Conservation (phyloP, 2,329 filamentous ascomycete genomes). For the Alternaria sp. region DNA sequence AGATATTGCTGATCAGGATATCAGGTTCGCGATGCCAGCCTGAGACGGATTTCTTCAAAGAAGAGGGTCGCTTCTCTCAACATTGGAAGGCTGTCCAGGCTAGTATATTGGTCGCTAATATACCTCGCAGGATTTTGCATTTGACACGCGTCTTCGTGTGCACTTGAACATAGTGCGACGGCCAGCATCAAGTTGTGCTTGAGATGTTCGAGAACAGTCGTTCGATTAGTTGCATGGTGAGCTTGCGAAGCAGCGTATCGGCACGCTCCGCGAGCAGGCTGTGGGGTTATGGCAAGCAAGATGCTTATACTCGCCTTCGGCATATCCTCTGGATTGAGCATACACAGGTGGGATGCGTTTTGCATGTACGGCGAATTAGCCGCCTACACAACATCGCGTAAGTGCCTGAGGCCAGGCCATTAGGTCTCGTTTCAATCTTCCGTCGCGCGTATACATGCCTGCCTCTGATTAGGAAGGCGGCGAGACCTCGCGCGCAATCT, state of each 20-base stretch:
- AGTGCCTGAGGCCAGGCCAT: slow-evolving; percentile 2
- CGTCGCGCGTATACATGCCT: neutral
- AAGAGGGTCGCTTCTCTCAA: neutral
- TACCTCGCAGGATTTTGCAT: neutral
- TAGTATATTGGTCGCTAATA: slow-evolving; percentile 1
- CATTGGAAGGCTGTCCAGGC: neutral
- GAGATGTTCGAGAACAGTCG: neutral
- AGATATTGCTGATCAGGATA: neutral
- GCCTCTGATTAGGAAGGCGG: slow-evolving; percentile 10
- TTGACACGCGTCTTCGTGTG: neutral
- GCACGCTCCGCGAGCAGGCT: neutral
- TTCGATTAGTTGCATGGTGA: neutral
- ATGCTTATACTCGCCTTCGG: slow-evolving; percentile 8
- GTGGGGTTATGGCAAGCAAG: slow-evolving; percentile 8
- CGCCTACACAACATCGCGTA: slow-evolving; percentile 2
- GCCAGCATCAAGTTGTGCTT: neutral
- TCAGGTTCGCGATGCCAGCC: neutral
- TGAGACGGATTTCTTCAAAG: neutral
- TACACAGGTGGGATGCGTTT: slow-evolving; percentile 3
- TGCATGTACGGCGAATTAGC: neutral
- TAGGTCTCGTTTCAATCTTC: slow-evolving; percentile 11
- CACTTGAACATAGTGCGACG: neutral
- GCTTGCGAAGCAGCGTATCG: slow-evolving; percentile 1
- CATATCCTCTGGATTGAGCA: neutral
- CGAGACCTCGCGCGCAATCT: slow-evolving; percentile 34